Percentiles rank a stretch among this genome's conserved stretches.
Evolutionary conservation across 306 rosid genomes (phyloP).

Genomic region (Mucuna pruriens): DNA sequence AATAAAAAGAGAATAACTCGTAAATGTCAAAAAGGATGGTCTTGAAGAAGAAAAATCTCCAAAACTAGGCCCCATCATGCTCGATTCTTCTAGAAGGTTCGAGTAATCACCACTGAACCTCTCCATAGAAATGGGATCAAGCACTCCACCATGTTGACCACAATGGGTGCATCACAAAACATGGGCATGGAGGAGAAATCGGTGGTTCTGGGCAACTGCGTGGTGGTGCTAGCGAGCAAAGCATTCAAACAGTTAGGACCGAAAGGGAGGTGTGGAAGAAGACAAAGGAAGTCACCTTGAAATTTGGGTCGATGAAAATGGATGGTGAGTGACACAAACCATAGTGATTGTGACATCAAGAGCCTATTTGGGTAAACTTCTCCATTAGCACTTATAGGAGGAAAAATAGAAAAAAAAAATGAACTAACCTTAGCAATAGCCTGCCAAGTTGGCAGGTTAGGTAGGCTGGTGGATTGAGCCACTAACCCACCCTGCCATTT

Average conservation of each 20-base stretch:
- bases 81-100: conserved; percentile 27
- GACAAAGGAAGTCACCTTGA: conserved; percentile 8
- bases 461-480: too few relatives aligned
- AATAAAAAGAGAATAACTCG: too few relatives aligned
- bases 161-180: too few relatives aligned
- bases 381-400: too few relatives aligned
- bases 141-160: conserved; percentile 26
- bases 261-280: conserved; percentile 22
- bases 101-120: conserved; percentile 29
- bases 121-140: conserved; percentile 47
- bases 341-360: too few relatives aligned
- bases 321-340: too few relatives aligned
- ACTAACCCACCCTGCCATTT: too few relatives aligned
- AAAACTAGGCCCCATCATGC: conserved; percentile 30
- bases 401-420: too few relatives aligned
- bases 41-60: not conserved
- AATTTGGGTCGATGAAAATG: conserved; percentile 23
- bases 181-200: not conserved
- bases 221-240: conserved; percentile 56
- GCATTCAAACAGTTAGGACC: conserved; percentile 42
- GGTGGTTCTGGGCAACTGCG: conserved; percentile 50
- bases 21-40: too few relatives aligned
- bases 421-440: too few relatives aligned
- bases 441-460: too few relatives aligned
- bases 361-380: too few relatives aligned